Percentiles rank a stretch among this genome's conserved stretches.
Conservation (phyloP, 129 eudicot species). For the Flaveria ramosissima region DNA sequence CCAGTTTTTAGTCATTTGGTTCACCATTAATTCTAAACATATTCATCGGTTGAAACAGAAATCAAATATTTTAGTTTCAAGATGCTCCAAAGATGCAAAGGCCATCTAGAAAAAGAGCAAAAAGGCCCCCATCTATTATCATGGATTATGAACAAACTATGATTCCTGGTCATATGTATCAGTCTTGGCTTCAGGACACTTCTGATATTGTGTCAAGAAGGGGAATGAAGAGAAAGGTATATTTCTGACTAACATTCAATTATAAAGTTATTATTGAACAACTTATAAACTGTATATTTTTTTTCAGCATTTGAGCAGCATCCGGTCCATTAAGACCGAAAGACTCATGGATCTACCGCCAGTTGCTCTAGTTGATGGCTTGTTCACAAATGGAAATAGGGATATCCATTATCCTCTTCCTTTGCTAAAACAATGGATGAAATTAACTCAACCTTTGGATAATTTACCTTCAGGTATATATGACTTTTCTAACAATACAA, state of each 20-base stretch:
- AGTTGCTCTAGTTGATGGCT: slow-evolving; percentile 53
- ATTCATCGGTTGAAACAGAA: not conserved
- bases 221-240: slow-evolving; percentile 63
- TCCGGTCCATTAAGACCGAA: slow-evolving; percentile 50
- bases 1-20: slow-evolving; percentile 41
- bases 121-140: slow-evolving; percentile 36
- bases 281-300: not conserved
- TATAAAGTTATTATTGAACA: not conserved
- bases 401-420: slow-evolving; percentile 65
- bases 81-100: slow-evolving; percentile 38
- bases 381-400: slow-evolving; percentile 42
- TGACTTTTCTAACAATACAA: not conserved
- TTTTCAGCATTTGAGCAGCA: slow-evolving; percentile 41
- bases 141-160: slow-evolving; percentile 82
- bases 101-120: slow-evolving; percentile 55
- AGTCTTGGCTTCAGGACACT: slow-evolving; percentile 77
- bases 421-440: slow-evolving; percentile 62
- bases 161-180: slow-evolving; percentile 75
- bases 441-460: slow-evolving; percentile 58
- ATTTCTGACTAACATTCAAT: not conserved
- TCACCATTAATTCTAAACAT: not conserved
- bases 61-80: slow-evolving; percentile 32
- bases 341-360: slow-evolving; percentile 80
- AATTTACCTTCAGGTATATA: slow-evolving; percentile 75
- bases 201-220: slow-evolving; percentile 57